Evolutionary conservation across 2,329 filamentous ascomycete genomes (phyloP).

Genomic region (Rhinocladiella mackenziei): DNA sequence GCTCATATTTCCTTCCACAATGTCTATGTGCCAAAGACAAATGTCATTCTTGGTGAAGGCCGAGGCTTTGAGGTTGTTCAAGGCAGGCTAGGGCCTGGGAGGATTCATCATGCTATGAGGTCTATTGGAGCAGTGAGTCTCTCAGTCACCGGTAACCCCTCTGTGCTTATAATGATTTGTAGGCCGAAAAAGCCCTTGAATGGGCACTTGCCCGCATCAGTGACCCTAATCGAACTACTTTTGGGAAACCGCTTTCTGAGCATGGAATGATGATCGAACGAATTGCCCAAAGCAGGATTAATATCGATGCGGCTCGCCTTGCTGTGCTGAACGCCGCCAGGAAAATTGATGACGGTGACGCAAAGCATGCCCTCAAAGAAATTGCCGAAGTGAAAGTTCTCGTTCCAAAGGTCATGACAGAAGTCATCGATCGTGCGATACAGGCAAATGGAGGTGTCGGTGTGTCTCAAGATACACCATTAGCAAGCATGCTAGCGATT

Average conservation of each 20-base stretch:
- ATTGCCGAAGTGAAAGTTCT: conserved; percentile 95
- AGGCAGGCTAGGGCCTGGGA: conserved; percentile 87
- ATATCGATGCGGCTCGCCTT: conserved; percentile 88
- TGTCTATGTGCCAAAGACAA: conserved; percentile 75
- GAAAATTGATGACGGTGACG: conserved; percentile 83
- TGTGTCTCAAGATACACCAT: conserved; percentile 88
- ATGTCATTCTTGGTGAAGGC: conserved; percentile 88
- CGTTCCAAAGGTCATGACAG: conserved; percentile 74
- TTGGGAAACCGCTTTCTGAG: conserved; percentile 78
- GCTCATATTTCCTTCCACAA: conserved; percentile 87
- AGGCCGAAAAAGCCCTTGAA: conserved; percentile 78
- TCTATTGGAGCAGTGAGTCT: conserved; percentile 70
- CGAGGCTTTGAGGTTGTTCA: conserved; percentile 98
- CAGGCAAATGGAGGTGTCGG: conserved; percentile 89
- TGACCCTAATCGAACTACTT: conserved; percentile 83
- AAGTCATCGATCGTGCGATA: conserved; percentile 88
- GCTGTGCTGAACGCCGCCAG: conserved; percentile 91
- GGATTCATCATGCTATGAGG: conserved; percentile 98
- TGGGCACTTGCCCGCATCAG: conserved; percentile 95
- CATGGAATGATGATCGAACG: conserved; percentile 95
- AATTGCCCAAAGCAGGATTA: conserved; percentile 84
- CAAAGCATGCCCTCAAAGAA: conserved; percentile 85
- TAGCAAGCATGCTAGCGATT: conserved; percentile 70
- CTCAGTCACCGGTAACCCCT: too few relatives aligned
- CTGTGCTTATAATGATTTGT: too few relatives aligned